phyloP scores from a whole-genome alignment of 2,329 filamentous ascomycete genomes.

The Cryoendolithus antarcticus region DNA sequence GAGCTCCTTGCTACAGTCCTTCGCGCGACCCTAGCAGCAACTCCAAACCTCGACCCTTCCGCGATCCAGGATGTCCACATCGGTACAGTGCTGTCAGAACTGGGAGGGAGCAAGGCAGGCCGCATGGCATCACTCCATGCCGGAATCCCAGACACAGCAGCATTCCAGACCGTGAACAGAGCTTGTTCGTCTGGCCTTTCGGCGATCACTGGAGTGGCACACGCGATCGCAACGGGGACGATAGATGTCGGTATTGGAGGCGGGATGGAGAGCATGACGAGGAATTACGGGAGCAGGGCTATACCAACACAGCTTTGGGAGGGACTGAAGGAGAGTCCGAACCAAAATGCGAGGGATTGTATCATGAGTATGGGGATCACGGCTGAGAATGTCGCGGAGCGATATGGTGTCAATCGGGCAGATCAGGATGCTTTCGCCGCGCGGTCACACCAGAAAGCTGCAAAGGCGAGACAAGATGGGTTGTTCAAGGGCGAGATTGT shows the following conservation, averaged over 20 bases:
- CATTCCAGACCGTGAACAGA: constrained; percentile 78
- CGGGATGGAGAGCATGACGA: constrained; percentile 93
- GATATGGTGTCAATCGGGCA: constrained; percentile 59
- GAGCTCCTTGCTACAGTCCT: constrained; percentile 62
- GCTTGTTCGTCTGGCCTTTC: constrained; percentile 72
- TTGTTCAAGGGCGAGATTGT: constrained; percentile 69
- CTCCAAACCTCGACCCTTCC: constrained; percentile 58
- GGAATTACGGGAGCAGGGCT: constrained; percentile 75
- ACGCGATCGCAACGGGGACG: constrained; percentile 60
- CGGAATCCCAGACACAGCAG: constrained; percentile 59
- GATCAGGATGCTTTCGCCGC: constrained; percentile 80
- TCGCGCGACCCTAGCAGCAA: constrained; percentile 56
- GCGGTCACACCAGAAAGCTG: constrained; percentile 60
- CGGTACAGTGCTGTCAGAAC: constrained; percentile 79
- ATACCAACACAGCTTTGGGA: constrained; percentile 76
- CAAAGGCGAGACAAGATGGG: constrained; percentile 55
- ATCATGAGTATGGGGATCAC: constrained; percentile 92
- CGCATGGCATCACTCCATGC: constrained; percentile 83
- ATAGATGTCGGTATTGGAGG: constrained; percentile 68
- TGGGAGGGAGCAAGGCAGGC: constrained; percentile 80
- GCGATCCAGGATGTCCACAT: constrained; percentile 70
- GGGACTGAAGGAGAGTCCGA: constrained; percentile 49
- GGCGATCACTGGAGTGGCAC: constrained; percentile 61
- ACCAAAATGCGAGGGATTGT: constrained; percentile 66
- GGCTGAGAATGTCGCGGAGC: constrained; percentile 70